Conservation (phyloP, 1,284 basidiomycete genomes). For the Apiotrichum brassicae region DNA sequence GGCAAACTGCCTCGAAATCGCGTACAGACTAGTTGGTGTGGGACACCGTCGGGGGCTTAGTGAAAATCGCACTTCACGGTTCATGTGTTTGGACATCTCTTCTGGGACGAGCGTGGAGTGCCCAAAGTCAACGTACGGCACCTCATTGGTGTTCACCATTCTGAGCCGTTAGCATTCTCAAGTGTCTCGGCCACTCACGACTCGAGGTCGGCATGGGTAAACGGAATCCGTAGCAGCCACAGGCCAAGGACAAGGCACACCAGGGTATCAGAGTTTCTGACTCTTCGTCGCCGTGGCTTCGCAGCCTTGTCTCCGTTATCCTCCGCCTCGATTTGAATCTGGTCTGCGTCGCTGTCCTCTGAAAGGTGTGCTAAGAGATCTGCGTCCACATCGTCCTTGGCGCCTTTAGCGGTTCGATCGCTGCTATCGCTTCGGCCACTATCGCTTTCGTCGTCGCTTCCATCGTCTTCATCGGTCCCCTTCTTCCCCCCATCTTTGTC, state of each 20-base stretch:
- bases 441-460: slow-evolving; percentile 30
- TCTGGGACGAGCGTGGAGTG: slow-evolving; percentile 56
- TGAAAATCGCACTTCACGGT: slow-evolving; percentile 6
- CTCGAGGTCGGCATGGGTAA: slow-evolving; percentile 66
- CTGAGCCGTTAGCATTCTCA: not conserved
- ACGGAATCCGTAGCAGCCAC: slow-evolving; percentile 69
- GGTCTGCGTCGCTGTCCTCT: slow-evolving; percentile 9
- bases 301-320: not conserved
- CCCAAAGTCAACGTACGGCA: slow-evolving; percentile 76
- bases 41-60: slow-evolving; percentile 20
- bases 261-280: slow-evolving; percentile 36
- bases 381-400: slow-evolving; percentile 9
- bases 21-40: slow-evolving; percentile 19
- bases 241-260: slow-evolving; percentile 58
- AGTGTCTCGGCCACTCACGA: slow-evolving; percentile 50
- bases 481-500: slow-evolving; percentile 16
- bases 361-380: slow-evolving; percentile 33
- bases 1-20: slow-evolving; percentile 20
- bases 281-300: slow-evolving; percentile 2
- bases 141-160: slow-evolving; percentile 59
- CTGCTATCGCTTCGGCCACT: slow-evolving; percentile 26
- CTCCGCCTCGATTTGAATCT: not conserved
- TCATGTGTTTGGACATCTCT: slow-evolving; percentile 48
- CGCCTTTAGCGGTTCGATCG: not conserved
- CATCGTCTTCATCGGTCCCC: slow-evolving; percentile 16